These are phyloP conservation scores for Neofusicoccum sp. DNA, from an alignment of 2,329 filamentous ascomycete species.

Conservation along the genomic window DNA sequence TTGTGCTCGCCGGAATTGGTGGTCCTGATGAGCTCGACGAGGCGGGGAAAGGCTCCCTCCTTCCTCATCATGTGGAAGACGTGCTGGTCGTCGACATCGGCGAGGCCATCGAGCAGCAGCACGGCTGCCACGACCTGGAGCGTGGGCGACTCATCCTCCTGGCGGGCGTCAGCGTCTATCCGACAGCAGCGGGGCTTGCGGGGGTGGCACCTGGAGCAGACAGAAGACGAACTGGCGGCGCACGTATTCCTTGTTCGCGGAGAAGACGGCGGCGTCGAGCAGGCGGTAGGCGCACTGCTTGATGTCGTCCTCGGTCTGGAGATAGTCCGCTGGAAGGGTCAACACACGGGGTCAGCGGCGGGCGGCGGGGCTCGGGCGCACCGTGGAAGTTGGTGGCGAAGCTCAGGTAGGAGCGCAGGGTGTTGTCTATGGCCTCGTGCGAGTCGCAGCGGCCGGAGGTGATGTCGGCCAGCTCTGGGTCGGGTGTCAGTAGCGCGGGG, in stretches of 20 bases:
- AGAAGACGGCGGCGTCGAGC: constrained; percentile 72
- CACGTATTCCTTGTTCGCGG: constrained; percentile 76
- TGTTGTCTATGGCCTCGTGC: constrained; percentile 75
- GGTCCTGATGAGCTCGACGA: constrained; percentile 76
- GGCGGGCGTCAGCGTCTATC: constrained; percentile 24
- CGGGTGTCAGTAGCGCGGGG: constrained; percentile 3
- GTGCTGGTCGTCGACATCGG: constrained; percentile 65
- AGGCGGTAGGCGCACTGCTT: constrained; percentile 77
- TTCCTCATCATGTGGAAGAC: constrained; percentile 85
- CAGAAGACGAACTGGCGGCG: constrained; percentile 91
- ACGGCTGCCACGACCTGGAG: constrained; percentile 81
- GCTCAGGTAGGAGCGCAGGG: constrained; percentile 77
- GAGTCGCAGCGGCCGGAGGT: constrained; percentile 58
- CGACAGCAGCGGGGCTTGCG: neutral
- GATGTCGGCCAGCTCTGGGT: constrained; percentile 64
- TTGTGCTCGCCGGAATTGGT: constrained; percentile 62
- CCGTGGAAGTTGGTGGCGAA: constrained; percentile 72
- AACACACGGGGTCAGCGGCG: constrained; percentile 16
- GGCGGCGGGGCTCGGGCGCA: constrained; percentile 31
- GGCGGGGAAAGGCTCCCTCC: constrained; percentile 77
- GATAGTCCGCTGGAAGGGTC: constrained; percentile 60
- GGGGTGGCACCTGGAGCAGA: constrained; percentile 61
- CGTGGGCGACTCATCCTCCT: constrained; percentile 81
- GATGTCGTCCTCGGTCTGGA: constrained; percentile 75
- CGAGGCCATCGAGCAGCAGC: constrained; percentile 80